phyloP scores from a whole-genome alignment of 2,329 filamentous ascomycete species.

The Dichotomopilus funicola region DNA sequence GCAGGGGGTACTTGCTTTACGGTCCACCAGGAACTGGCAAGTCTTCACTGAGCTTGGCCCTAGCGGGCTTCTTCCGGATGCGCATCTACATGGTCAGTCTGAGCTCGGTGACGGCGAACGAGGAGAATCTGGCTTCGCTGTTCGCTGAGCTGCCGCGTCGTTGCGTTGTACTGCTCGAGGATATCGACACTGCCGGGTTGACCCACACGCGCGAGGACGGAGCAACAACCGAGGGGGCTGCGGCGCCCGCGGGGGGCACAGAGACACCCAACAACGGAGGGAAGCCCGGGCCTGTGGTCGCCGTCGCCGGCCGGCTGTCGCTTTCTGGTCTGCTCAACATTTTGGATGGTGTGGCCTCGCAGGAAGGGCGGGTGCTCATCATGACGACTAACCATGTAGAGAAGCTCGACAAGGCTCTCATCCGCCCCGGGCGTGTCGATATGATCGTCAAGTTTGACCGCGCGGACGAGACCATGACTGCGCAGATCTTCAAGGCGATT shows the following conservation, averaged over 20 bases:
- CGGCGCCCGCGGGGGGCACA: too few relatives aligned
- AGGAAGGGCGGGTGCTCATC: constrained; percentile 56
- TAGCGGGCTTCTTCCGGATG: constrained; percentile 64
- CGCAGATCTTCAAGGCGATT: constrained; percentile 52
- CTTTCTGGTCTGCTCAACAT: constrained; percentile 75
- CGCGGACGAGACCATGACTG: constrained; percentile 46
- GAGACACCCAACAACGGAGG: too few relatives aligned
- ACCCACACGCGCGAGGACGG: constrained; percentile 49
- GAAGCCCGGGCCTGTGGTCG: too few relatives aligned
- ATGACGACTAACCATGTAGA: constrained; percentile 62
- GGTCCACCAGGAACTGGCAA: constrained; percentile 79
- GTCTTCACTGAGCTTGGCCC: constrained; percentile 62
- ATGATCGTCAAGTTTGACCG: constrained; percentile 52
- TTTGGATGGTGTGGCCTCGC: constrained; percentile 65
- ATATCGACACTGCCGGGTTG: constrained; percentile 67
- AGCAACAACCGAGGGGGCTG: constrained; percentile 10
- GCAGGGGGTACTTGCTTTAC: constrained; percentile 74
- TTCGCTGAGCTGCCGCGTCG: constrained; percentile 62
- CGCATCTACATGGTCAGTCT: constrained; percentile 67
- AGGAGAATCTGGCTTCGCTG: constrained; percentile 57
- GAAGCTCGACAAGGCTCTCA: constrained; percentile 55
- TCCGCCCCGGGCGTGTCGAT: constrained; percentile 56
- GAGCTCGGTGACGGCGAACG: constrained; percentile 54
- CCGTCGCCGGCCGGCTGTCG: constrained; percentile 44
- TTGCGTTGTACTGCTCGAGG: constrained; percentile 69